phyloP scores from a whole-genome alignment of 805 yeast species.

The Candida chilensis region DNA sequence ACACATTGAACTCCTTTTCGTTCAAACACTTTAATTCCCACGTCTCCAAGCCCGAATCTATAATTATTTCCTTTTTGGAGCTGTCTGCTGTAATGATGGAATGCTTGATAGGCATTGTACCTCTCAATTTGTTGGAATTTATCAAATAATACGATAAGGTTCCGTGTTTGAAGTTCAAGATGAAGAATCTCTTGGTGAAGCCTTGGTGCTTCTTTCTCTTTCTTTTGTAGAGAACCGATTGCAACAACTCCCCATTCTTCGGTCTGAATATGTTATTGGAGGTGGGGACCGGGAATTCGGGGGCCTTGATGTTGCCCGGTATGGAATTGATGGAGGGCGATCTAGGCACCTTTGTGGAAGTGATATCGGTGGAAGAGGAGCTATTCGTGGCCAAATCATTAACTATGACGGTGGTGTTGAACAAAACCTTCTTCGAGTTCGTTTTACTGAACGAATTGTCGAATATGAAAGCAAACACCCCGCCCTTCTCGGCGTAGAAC shows the following conservation, averaged over 20 bases:
- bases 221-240: slow-evolving; percentile 65
- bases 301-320: slow-evolving; percentile 5
- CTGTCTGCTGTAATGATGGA: slow-evolving; percentile 78
- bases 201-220: slow-evolving; percentile 79
- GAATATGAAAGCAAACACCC: slow-evolving; percentile 79
- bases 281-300: slow-evolving; percentile 8
- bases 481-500: slow-evolving; percentile 50
- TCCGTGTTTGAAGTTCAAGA: slow-evolving; percentile 74
- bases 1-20: slow-evolving; percentile 58
- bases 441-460: slow-evolving; percentile 89
- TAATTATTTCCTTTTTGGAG: slow-evolving; percentile 56
- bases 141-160: slow-evolving; percentile 73
- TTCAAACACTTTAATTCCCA: slow-evolving; percentile 78
- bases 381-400: no score
- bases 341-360: no score
- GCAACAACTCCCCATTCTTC: slow-evolving; percentile 62
- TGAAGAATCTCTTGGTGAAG: slow-evolving; percentile 76
- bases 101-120: slow-evolving; percentile 81
- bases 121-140: slow-evolving; percentile 67
- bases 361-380: no score
- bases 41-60: slow-evolving; percentile 92
- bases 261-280: slow-evolving; percentile 19
- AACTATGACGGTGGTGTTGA: slow-evolving; percentile 25
- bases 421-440: slow-evolving; percentile 71
- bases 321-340: no score